phyloP scores from a whole-genome alignment of 257 asterid genomes.

The Solanum chilense region DNA sequence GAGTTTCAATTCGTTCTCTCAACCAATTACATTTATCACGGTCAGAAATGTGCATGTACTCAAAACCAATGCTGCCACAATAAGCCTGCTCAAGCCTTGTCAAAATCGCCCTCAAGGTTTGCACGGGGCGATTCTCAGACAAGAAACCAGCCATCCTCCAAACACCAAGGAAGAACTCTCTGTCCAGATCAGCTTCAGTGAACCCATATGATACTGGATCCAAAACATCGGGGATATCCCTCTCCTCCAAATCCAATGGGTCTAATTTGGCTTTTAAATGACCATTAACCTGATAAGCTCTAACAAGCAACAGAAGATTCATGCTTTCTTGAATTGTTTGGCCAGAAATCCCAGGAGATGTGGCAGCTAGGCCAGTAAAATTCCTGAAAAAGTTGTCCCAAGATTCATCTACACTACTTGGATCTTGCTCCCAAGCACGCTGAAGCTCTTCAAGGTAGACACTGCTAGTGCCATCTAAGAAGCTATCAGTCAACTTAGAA shows the following conservation, averaged over 20 bases:
- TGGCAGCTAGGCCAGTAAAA: conserved; percentile 83
- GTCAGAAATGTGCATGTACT: conserved; percentile 96
- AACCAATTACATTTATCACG: conserved; percentile 93
- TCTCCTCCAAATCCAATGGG: conserved; percentile 70
- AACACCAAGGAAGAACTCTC: conserved; percentile 89
- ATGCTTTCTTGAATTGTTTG: conserved; percentile 98
- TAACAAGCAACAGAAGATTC: conserved; percentile 79
- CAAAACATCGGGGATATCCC: conserved; percentile 75
- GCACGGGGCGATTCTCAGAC: conserved; percentile 97
- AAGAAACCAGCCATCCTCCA: conserved; percentile 94
- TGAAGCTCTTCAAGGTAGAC: conserved; percentile 97
- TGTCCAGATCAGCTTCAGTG: conserved; percentile 87
- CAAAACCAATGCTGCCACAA: conserved; percentile 87
- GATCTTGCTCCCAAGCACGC: conserved; percentile 98
- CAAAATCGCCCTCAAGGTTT: conserved; percentile 73
- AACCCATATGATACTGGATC: conserved; percentile 88
- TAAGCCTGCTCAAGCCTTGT: conserved; percentile 94
- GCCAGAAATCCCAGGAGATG: conserved; percentile 94
- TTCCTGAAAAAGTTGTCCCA: conserved; percentile 96
- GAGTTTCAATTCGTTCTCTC: conserved; percentile 94
- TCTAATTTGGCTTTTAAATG: conserved; percentile 92
- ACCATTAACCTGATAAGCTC: conserved; percentile 96
- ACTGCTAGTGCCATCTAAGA: conserved; percentile 93
- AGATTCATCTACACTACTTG: conserved; percentile 86
- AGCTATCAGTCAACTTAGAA: conserved; percentile 87